Evolutionary conservation across 768 basidiomycete species (phyloP).

Genomic region (Cyathus striatus): DNA sequence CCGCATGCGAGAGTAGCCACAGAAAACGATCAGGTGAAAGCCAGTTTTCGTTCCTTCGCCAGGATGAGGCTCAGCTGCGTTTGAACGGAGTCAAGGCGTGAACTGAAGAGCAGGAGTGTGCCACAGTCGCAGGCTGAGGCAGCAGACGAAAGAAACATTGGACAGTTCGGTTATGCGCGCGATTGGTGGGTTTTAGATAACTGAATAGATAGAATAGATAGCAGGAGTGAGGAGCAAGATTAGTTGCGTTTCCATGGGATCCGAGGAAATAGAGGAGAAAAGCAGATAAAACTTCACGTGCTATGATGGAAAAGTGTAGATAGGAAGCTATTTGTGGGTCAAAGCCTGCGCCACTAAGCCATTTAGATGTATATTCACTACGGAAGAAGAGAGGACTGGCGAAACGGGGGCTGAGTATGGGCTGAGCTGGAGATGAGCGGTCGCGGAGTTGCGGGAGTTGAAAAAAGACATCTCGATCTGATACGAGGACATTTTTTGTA

Average conservation of each 20-base stretch:
- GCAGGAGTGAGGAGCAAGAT: no score
- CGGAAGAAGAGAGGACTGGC: conserved; percentile 10
- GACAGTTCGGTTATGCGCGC: no score
- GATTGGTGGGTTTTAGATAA: conserved; percentile 7
- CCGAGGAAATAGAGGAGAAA: conserved; percentile 12
- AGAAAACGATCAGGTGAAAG: no score
- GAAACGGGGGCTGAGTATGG: conserved; percentile 12
- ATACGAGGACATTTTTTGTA: no score
- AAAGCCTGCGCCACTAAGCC: conserved; percentile 29
- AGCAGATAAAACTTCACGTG: conserved; percentile 10
- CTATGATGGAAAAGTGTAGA: conserved; percentile 6
- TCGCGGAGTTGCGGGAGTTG: conserved; percentile 21
- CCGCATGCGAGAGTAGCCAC: no score
- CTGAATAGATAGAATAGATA: conserved; percentile 2
- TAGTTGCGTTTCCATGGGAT: conserved; percentile 14
- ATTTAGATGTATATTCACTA: conserved; percentile 17
- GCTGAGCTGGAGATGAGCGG: not conserved
- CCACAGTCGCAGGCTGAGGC: no score
- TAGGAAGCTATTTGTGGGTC: conserved; percentile 17
- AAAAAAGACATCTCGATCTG: conserved; percentile 10
- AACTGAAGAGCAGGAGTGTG: no score
- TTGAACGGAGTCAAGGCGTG: no score
- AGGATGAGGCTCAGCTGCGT: no score
- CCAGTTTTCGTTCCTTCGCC: no score
- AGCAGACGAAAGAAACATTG: no score